These are phyloP conservation scores for Pythium phragmitis DNA, from an alignment of 352 stramenopile species.

Conservation along the genomic window DNA sequence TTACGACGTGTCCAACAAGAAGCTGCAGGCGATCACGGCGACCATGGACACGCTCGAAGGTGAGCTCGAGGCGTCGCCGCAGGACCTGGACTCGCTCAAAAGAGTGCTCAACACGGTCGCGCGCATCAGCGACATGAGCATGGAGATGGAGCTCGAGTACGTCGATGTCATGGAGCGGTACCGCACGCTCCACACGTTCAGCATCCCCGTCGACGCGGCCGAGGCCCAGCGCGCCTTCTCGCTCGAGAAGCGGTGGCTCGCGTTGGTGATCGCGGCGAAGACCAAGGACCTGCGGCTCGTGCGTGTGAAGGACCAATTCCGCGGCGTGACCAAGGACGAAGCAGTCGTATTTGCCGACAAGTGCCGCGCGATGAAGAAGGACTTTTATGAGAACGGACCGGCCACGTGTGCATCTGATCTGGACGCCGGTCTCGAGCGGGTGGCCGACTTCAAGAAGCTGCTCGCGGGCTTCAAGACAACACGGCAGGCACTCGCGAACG, in stretches of 20 bases:
- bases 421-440: conserved; percentile 87
- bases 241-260: conserved; percentile 83
- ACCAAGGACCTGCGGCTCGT: conserved; percentile 93
- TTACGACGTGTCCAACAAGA: conserved; percentile 82
- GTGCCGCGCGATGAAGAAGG: conserved; percentile 81
- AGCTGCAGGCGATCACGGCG: conserved; percentile 64
- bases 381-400: conserved; percentile 87
- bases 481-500: conserved; percentile 90
- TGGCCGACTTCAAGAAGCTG: conserved; percentile 84
- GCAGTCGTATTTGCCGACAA: conserved; percentile 87
- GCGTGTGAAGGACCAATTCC: conserved; percentile 94
- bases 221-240: conserved; percentile 75
- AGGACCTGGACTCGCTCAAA: conserved; percentile 93
- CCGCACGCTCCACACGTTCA: conserved; percentile 80
- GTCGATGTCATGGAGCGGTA: conserved; percentile 93
- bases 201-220: conserved; percentile 62
- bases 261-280: conserved; percentile 79
- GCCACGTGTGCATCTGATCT: conserved; percentile 82
- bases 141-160: conserved; percentile 95
- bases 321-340: conserved; percentile 92
- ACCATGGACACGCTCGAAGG: conserved; percentile 81
- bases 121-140: conserved; percentile 80
- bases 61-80: conserved; percentile 76
- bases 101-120: conserved; percentile 93
- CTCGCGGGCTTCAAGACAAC: conserved; percentile 74